Percentiles rank a stretch among this genome's conserved stretches.
phyloP scores from a whole-genome alignment of 495 filamentous ascomycete species.

The Wilcoxina mikolae region DNA sequence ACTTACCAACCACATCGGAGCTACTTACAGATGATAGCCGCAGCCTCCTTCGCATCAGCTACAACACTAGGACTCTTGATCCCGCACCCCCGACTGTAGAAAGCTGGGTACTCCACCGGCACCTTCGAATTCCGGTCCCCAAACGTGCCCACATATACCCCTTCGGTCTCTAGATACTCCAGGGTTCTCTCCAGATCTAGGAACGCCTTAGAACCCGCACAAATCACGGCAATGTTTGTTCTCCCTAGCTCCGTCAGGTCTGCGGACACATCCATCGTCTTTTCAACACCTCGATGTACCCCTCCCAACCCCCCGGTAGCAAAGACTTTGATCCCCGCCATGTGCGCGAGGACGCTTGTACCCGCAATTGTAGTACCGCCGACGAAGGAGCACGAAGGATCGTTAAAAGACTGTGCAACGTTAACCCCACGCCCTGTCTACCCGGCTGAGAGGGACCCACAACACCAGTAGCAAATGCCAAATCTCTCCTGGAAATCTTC shows the following conservation, averaged over 20 bases:
- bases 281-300: constrained; percentile 80
- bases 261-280: constrained; percentile 81
- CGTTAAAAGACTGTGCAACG: neutral
- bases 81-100: constrained; percentile 77
- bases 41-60: constrained; percentile 62
- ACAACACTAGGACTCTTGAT: constrained; percentile 60
- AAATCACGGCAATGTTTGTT: constrained; percentile 75
- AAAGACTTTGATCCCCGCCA: constrained; percentile 85
- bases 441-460: constrained; percentile 33
- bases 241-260: constrained; percentile 91
- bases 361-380: constrained; percentile 88
- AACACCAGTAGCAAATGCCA: constrained; percentile 65
- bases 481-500: constrained; percentile 76
- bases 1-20: neutral
- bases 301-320: constrained; percentile 75
- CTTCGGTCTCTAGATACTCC: constrained; percentile 90
- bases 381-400: constrained; percentile 1
- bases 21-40: constrained; percentile 60
- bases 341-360: constrained; percentile 76
- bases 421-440: neutral
- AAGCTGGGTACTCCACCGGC: constrained; percentile 69
- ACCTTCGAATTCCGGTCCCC: constrained; percentile 51
- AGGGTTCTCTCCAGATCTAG: constrained; percentile 80
- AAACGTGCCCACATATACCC: constrained; percentile 75
- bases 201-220: constrained; percentile 89